Conservation (phyloP, 2,329 filamentous ascomycete species). For the Colletotrichum sp. region DNA sequence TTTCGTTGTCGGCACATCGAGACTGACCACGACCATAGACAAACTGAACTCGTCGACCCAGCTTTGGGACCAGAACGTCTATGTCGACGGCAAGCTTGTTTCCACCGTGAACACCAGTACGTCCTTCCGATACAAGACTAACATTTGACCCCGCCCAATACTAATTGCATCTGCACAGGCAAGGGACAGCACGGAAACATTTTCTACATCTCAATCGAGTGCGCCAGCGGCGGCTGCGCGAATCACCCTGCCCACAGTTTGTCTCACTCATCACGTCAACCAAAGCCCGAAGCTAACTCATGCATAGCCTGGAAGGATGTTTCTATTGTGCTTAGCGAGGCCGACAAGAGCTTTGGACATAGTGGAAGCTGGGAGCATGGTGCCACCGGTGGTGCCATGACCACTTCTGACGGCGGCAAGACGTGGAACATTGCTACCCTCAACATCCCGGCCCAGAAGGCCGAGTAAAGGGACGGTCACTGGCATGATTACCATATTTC, state of each 20-base stretch:
- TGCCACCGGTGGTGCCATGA: background rate
- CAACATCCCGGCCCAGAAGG: background rate
- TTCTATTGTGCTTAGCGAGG: background rate
- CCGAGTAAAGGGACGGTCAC: background rate
- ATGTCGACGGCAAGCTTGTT: background rate
- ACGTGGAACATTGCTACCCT: background rate
- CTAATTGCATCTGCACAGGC: background rate
- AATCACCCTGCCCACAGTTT: background rate
- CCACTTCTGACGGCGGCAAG: background rate
- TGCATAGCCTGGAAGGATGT: background rate
- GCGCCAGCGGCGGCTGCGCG: background rate
- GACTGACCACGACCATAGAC: background rate
- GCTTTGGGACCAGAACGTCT: background rate
- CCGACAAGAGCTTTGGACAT: background rate
- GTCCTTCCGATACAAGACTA: background rate
- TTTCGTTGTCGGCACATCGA: background rate
- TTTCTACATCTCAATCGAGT: conserved; percentile 7
- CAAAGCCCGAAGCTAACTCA: background rate
- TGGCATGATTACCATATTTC: background rate
- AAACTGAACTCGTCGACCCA: background rate
- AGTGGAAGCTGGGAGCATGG: background rate
- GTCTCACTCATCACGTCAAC: background rate
- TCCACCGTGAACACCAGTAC: background rate
- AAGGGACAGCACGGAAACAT: background rate
- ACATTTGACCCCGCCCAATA: background rate